Evolutionary conservation across 1,284 basidiomycete genomes (phyloP), one percentile per base, ranked within the genome.

Genomic region (Apiotrichum porosum): DNA sequence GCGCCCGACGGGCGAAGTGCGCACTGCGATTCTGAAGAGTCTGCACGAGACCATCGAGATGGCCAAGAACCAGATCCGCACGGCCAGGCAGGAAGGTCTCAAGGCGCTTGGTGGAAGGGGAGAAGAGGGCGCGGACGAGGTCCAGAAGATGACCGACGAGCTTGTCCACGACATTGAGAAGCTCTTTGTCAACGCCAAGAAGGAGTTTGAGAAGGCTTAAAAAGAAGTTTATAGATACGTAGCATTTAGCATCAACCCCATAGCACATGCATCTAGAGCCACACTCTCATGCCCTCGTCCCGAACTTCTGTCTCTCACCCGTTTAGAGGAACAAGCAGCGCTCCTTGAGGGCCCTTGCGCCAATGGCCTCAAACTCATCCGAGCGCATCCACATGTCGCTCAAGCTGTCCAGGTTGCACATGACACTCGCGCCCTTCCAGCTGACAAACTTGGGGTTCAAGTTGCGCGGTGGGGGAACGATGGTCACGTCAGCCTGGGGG

Each of bases 381-480:
- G 78, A 75, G 13, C 86, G 82, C 37, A 97, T 78, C 91, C 94
- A 97, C 56, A 97, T 75, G 62, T 98, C 94, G 40, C 82, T 79
- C 46, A 88, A 81, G 2, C 83, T 81, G 41, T 97, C 94, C 79
- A 98, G 85, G 71, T 90, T 88, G 24, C 85, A 89, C 49, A 97
- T 81, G 18, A 95, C 89, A n/a, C 86, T 83, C 17, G 87, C 90
- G 6, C 94, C 94, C 72, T 97, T 97, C 94, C 94, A 98, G 19
- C 83, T 83, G 34, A 97, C 78, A 41, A 90, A 83, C 31, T 83
- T 81, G 6, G 90, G 89, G 71, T 97, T 92, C 49, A 97, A 83
- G 51, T 92, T 90, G 64, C 92, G 87, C 2, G 92, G 92, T 3
- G 90, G 85, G 15, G 92, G 89, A 37, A 97, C 87, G 52, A 94